These are phyloP conservation scores for Ilyonectria sp. DNA, from an alignment of 2,329 filamentous ascomycete genomes.

Conservation along the genomic window DNA sequence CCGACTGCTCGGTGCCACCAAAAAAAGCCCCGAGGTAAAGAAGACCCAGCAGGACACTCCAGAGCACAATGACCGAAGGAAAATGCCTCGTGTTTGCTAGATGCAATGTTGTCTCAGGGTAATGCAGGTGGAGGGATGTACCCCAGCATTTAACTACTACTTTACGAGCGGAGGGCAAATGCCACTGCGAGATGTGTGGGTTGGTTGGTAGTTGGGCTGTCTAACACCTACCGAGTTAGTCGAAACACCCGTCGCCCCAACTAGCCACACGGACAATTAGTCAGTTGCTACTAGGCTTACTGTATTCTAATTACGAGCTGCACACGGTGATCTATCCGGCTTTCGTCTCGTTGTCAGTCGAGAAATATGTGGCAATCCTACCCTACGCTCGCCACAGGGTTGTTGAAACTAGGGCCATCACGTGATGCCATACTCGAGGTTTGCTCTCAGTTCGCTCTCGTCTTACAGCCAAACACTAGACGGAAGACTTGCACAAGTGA, in stretches of 20 bases:
- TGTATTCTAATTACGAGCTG: not conserved
- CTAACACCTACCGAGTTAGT: constrained; percentile 16
- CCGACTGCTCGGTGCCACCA: no score
- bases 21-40: not conserved
- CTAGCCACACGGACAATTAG: not conserved
- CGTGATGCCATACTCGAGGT: not conserved
- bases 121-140: not conserved
- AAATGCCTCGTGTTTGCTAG: no score
- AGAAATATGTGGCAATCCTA: not conserved
- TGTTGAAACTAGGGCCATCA: not conserved
- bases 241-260: constrained; percentile 1
- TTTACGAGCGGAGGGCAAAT: not conserved
- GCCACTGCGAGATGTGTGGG: not conserved
- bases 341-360: not conserved
- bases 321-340: not conserved
- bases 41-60: no score
- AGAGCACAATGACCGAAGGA: no score
- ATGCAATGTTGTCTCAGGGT: not conserved
- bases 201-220: not conserved
- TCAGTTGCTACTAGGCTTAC: not conserved
- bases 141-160: not conserved
- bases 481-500: constrained; percentile 1
- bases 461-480: not conserved
- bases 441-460: not conserved
- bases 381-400: not conserved